Evolutionary conservation across 495 filamentous ascomycete genomes (phyloP).

Genomic region (Penicillium longicatenatum): DNA sequence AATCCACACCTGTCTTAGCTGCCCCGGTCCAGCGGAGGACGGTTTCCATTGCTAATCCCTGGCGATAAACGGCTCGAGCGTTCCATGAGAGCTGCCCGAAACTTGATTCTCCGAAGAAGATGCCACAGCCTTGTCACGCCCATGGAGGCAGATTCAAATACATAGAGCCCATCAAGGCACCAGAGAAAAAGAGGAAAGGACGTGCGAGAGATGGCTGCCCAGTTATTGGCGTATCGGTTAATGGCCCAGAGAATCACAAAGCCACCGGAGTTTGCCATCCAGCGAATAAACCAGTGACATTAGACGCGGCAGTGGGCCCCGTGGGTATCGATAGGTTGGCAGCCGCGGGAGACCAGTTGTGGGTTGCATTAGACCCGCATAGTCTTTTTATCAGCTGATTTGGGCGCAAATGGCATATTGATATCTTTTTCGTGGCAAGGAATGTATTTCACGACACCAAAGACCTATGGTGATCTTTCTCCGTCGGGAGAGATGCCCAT

Average conservation of each 20-base stretch:
- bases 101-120: neutral
- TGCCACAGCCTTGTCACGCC: neutral
- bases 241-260: neutral
- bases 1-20: neutral
- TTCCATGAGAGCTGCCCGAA: neutral
- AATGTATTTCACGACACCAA: neutral
- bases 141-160: neutral
- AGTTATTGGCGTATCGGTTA: slow-evolving; percentile 7
- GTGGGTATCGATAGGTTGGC: slow-evolving; percentile 16
- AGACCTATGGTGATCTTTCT: neutral
- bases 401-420: neutral
- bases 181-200: slow-evolving; percentile 4
- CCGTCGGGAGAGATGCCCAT: neutral
- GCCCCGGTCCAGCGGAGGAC: neutral
- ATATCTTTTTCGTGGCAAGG: neutral
- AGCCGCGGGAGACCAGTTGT: slow-evolving; percentile 16
- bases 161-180: neutral
- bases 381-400: slow-evolving; percentile 39
- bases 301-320: slow-evolving; percentile 14
- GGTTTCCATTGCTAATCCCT: neutral
- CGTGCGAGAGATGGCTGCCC: neutral
- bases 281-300: slow-evolving; percentile 11
- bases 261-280: neutral
- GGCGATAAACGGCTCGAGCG: neutral
- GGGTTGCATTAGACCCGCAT: slow-evolving; percentile 41